Evolutionary conservation across 1,284 basidiomycete species (phyloP).

Genomic region (Cryptococcus amylolentus): DNA sequence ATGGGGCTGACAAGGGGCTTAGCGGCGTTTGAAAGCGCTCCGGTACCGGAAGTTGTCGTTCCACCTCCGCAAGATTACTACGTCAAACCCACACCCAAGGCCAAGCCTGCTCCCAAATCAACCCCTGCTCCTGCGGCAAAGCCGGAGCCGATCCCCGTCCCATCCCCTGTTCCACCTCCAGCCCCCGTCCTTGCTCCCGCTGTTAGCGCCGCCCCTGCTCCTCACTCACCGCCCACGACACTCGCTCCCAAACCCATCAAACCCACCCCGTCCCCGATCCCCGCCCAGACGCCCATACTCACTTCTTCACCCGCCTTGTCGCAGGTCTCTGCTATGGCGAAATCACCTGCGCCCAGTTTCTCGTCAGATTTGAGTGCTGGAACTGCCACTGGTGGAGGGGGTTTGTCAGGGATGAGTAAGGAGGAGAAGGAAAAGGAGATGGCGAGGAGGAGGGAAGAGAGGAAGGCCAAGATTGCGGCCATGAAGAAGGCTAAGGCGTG

Average conservation of each 20-base stretch:
- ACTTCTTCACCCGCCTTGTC: constrained; percentile 2
- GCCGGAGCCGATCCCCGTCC: constrained; percentile 26
- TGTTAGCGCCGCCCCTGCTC: neutral
- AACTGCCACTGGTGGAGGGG: constrained; percentile 28
- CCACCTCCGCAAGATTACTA: constrained; percentile 40
- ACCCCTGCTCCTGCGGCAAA: neutral
- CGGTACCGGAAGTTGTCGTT: constrained; percentile 35
- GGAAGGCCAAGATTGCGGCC: constrained; percentile 53
- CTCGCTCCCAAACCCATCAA: neutral
- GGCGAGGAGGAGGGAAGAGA: constrained; percentile 79
- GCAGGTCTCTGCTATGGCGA: constrained; percentile 18
- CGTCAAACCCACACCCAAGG: constrained; percentile 18
- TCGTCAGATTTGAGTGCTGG: neutral
- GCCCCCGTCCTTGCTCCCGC: neutral
- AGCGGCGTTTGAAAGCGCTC: constrained; percentile 77
- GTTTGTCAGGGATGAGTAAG: constrained; percentile 59
- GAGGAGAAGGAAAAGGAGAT: constrained; percentile 87
- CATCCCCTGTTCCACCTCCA: constrained; percentile 1
- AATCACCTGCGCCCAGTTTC: neutral
- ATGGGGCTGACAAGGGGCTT: neutral
- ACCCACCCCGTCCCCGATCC: neutral
- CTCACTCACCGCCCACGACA: neutral
- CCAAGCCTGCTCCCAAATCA: constrained; percentile 6
- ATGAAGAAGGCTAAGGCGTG: too few species aligned
- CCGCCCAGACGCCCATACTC: neutral